A percentile compares a stretch with the other conserved stretches of the same genome.
phyloP scores from a whole-genome alignment of 75 land plant genomes.

The Selaginella tamariscina region DNA sequence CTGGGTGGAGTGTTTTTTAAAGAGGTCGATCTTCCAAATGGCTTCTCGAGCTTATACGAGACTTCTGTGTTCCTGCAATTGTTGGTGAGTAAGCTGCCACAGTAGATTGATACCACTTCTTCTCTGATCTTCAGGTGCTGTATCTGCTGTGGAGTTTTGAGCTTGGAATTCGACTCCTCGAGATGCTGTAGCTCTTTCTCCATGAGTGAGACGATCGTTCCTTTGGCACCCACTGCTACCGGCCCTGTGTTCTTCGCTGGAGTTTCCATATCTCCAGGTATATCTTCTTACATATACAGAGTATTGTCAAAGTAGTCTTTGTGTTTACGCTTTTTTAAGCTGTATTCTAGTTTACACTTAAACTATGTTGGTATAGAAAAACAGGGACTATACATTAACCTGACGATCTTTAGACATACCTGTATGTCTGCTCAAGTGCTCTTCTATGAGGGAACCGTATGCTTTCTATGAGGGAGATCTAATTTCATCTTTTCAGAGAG shows the following conservation, averaged over 20 bases:
- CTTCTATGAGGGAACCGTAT: too few relatives aligned
- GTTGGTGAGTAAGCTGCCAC: not conserved
- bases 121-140: not conserved
- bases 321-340: too few relatives aligned
- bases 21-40: not conserved
- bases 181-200: not conserved
- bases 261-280: too few relatives aligned
- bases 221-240: not conserved
- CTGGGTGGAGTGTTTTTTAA: not conserved
- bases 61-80: not conserved
- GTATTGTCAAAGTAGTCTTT: too few relatives aligned
- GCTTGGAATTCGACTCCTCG: not conserved
- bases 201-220: not conserved
- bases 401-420: too few relatives aligned
- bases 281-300: too few relatives aligned
- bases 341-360: too few relatives aligned
- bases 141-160: not conserved
- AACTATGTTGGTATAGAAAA: too few relatives aligned
- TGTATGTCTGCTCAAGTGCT: too few relatives aligned
- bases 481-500: too few relatives aligned
- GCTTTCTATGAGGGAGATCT: too few relatives aligned
- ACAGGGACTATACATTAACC: too few relatives aligned
- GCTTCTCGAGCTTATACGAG: not conserved
- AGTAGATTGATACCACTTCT: not conserved
- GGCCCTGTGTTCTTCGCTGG: not conserved